Percentiles rank a stretch among this genome's conserved stretches.
phyloP scores from a whole-genome alignment of 495 filamentous ascomycete genomes.

The Neurospora terricola region DNA sequence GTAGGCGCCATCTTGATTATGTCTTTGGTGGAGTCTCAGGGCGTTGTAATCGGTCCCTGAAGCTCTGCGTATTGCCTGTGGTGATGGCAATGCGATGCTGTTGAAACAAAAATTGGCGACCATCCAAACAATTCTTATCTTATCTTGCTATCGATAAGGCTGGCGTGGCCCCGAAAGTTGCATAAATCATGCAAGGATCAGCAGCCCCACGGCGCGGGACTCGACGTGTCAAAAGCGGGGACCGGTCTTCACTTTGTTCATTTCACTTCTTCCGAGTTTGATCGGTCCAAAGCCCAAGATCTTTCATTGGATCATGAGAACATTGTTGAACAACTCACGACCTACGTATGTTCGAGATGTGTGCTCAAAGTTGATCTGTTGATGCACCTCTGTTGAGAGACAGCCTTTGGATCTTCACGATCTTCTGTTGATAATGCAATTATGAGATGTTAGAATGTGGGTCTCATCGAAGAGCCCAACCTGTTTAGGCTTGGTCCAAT shows the following conservation, averaged over 20 bases:
- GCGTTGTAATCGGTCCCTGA: neutral
- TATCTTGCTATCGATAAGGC: constrained; percentile 13
- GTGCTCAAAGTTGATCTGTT: neutral
- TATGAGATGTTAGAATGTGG: neutral
- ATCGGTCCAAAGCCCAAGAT: neutral
- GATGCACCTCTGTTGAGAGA: neutral
- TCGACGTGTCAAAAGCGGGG: neutral
- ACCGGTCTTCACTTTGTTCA: neutral
- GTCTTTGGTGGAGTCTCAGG: neutral
- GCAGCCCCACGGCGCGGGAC: neutral
- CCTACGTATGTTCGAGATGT: neutral
- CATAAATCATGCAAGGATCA: neutral
- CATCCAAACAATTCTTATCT: constrained; percentile 3
- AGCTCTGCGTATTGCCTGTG: neutral
- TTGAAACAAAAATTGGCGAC: constrained; percentile 2
- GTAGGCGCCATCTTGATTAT: constrained; percentile 25
- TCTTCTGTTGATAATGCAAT: neutral
- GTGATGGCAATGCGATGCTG: neutral
- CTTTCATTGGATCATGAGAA: neutral
- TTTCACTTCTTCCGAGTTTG: neutral
- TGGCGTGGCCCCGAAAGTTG: neutral
- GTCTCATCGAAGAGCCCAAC: neutral
- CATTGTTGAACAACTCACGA: neutral
- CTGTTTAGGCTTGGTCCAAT: neutral
- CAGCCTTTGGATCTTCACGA: neutral